phyloP scores from a whole-genome alignment of 106 monocot genomes.

The Hemerocallis citrina region DNA sequence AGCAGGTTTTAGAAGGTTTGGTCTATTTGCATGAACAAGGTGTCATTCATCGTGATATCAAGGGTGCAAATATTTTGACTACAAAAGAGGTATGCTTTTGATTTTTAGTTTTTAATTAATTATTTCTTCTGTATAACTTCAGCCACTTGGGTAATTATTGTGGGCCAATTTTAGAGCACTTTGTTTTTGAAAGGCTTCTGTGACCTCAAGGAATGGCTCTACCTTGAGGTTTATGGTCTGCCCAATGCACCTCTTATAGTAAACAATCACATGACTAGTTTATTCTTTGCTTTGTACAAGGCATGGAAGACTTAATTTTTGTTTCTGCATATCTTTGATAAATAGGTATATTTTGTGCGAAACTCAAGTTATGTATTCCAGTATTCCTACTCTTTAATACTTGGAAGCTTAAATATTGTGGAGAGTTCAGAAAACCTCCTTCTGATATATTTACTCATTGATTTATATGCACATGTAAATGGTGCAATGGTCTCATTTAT shows the following conservation, averaged over 20 bases:
- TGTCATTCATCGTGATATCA: conserved; percentile 97
- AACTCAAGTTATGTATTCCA: no score
- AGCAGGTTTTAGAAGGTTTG: conserved; percentile 92
- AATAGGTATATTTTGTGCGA: no score
- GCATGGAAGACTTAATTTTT: no score
- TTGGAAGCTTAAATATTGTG: no score
- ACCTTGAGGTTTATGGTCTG: neutral
- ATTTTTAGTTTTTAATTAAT: neutral
- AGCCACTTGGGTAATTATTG: neutral
- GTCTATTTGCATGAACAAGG: conserved; percentile 98
- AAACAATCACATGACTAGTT: neutral
- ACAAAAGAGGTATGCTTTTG: conserved; percentile 75
- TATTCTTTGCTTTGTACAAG: no score
- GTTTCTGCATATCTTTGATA: no score
- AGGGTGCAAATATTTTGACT: conserved; percentile 98
- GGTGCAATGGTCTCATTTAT: no score
- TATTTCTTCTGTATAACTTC: neutral
- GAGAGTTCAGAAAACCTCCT: no score
- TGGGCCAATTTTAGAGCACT: neutral
- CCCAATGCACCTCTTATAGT: neutral
- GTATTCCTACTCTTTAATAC: no score
- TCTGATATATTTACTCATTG: no score
- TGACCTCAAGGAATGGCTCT: neutral
- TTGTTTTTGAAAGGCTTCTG: neutral
- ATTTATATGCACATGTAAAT: no score